phyloP scores from a whole-genome alignment of 176 grass and related monocot species.

The Tillandsia fasciculata region DNA sequence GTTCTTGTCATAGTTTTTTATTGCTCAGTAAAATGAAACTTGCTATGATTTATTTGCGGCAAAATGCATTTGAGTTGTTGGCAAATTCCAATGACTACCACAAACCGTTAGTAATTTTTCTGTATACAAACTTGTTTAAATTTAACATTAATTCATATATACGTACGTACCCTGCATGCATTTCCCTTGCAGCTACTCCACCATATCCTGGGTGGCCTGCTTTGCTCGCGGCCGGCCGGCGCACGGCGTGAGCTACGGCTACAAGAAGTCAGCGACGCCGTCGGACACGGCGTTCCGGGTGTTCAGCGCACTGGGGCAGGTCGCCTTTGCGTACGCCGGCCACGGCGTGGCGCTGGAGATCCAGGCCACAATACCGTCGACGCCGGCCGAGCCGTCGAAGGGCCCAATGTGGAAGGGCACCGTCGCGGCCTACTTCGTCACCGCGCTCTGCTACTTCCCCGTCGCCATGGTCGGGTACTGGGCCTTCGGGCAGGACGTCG shows the following conservation, averaged over 20 bases:
- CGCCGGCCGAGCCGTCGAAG: slow-evolving; percentile 8
- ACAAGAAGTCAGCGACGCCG: slow-evolving; percentile 2
- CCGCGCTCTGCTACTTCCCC: slow-evolving; percentile 58
- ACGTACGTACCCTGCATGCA: too few relatives aligned
- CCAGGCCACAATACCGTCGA: slow-evolving; percentile 42
- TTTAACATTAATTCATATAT: too few relatives aligned
- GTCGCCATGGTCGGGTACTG: slow-evolving; percentile 53
- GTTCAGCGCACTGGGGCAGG: slow-evolving; percentile 58
- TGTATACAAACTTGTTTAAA: too few relatives aligned
- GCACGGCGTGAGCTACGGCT: slow-evolving; percentile 36
- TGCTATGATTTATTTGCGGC: too few relatives aligned
- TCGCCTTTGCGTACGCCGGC: slow-evolving; percentile 63
- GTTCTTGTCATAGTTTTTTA: too few relatives aligned
- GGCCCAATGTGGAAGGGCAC: slow-evolving; percentile 41
- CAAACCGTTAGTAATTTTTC: too few relatives aligned
- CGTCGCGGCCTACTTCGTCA: slow-evolving; percentile 53
- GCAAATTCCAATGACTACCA: too few relatives aligned
- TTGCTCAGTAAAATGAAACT: too few relatives aligned
- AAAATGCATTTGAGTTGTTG: too few relatives aligned
- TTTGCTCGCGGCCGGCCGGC: slow-evolving; percentile 26
- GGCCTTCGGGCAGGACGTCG: slow-evolving; percentile 32
- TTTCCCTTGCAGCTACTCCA: slow-evolving; percentile 30
- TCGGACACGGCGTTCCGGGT: slow-evolving; percentile 42
- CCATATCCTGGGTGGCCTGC: slow-evolving; percentile 50
- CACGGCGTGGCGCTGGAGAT: slow-evolving; percentile 62